Conservation (phyloP, 495 filamentous ascomycete species). For the Penicillium alfredii region DNA sequence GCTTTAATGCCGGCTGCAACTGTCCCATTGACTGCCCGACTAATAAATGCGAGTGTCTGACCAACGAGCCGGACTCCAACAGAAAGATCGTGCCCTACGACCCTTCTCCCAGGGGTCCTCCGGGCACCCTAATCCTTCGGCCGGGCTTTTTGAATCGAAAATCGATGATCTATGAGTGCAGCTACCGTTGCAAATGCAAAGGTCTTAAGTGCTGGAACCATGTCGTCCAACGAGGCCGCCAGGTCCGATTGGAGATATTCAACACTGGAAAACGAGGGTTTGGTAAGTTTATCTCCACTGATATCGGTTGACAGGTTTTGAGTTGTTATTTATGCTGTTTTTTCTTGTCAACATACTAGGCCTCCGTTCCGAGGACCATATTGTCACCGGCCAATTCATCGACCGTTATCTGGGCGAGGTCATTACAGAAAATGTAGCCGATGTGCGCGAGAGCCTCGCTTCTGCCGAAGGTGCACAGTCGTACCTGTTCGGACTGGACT, state of each 20-base stretch:
- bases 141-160: too few relatives aligned
- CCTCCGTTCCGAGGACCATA: constrained; percentile 59
- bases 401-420: constrained; percentile 87
- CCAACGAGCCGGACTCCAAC: constrained; percentile 32
- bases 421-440: constrained; percentile 65
- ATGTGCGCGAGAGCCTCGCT: constrained; percentile 52
- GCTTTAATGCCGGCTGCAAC: constrained; percentile 38
- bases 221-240: constrained; percentile 73
- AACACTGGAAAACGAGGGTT: constrained; percentile 72
- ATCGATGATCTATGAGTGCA: constrained; percentile 75
- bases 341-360: constrained; percentile 47
- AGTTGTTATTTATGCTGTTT: constrained; percentile 8
- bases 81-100: constrained; percentile 36
- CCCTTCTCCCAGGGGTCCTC: constrained; percentile 8
- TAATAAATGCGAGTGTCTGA: constrained; percentile 31
- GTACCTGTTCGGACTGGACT: constrained; percentile 85
- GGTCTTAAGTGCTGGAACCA: constrained; percentile 62
- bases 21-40: constrained; percentile 41
- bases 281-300: constrained; percentile 51
- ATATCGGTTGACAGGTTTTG: too few relatives aligned
- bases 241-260: constrained; percentile 75
- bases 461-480: constrained; percentile 36
- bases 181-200: constrained; percentile 61
- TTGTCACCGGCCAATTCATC: constrained; percentile 77
- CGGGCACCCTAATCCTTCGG: constrained; percentile 26